Evolutionary conservation across 169 alveolate species (phyloP).

Genomic region (Neospora caninum): DNA sequence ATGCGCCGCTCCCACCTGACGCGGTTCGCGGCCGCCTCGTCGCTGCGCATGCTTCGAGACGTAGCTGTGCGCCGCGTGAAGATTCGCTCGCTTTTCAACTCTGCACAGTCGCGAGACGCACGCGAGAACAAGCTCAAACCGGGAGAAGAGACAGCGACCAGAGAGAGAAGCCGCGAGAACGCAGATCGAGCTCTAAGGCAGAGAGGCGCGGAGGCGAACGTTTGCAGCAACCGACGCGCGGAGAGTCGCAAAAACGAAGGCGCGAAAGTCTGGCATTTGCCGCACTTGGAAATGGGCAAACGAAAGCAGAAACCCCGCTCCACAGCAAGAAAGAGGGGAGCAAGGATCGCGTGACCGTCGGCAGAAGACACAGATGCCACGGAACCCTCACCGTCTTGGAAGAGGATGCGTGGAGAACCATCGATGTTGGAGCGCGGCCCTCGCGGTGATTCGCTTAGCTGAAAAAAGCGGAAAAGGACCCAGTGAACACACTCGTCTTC

Average conservation of each 20-base stretch:
- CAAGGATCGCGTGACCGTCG: no score
- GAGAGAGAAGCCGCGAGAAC: neutral
- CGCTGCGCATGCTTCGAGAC: slow-evolving; percentile 9
- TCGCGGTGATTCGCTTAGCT: slow-evolving; percentile 41
- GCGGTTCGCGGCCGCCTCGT: neutral
- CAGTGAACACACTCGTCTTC: no score
- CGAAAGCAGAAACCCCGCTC: no score
- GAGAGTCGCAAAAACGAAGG: no score
- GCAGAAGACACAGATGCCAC: neutral
- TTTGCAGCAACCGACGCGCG: no score
- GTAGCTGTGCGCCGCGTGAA: slow-evolving; percentile 42
- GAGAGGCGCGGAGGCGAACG: neutral
- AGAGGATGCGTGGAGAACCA: slow-evolving; percentile 52
- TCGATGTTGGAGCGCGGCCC: slow-evolving; percentile 48
- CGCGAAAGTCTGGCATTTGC: no score
- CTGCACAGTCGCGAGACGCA: neutral
- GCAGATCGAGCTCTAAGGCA: neutral
- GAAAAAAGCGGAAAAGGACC: neutral
- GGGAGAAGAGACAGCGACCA: neutral
- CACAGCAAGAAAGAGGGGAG: no score
- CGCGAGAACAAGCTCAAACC: neutral
- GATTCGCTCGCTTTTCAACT: slow-evolving; percentile 20
- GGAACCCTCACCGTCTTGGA: slow-evolving; percentile 14
- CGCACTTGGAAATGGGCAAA: no score
- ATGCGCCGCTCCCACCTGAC: neutral